Percentiles rank a stretch among this genome's conserved stretches.
Evolutionary conservation across 2,329 filamentous ascomycete genomes (phyloP).

Genomic region (Keithomyces neogunnii): DNA sequence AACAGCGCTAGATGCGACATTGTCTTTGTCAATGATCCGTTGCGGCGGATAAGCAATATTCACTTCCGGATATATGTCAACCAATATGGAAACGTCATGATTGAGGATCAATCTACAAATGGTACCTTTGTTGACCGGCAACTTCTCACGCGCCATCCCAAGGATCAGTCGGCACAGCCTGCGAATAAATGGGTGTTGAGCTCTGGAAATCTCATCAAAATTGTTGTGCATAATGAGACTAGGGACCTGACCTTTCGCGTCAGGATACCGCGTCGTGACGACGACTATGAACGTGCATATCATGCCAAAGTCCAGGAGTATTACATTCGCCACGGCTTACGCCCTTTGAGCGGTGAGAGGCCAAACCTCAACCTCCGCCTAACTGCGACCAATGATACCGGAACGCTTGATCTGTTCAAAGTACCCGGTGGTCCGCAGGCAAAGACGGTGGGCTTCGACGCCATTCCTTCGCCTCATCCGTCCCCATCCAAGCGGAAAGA

Average conservation of each 20-base stretch:
- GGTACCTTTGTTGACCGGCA: slow-evolving; percentile 77
- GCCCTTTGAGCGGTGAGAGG: slow-evolving; percentile 37
- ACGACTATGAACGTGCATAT: slow-evolving; percentile 56
- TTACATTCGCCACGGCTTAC: slow-evolving; percentile 34
- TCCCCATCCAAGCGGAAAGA: slow-evolving; percentile 17
- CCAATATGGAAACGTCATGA: slow-evolving; percentile 76
- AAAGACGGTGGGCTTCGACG: slow-evolving; percentile 5
- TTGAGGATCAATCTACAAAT: slow-evolving; percentile 93
- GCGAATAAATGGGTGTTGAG: slow-evolving; percentile 51
- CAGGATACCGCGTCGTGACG: slow-evolving; percentile 70
- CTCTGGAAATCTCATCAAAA: slow-evolving; percentile 64
- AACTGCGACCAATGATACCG: slow-evolving; percentile 17
- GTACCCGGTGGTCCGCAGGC: slow-evolving; percentile 11
- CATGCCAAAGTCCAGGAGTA: slow-evolving; percentile 61
- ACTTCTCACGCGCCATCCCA: slow-evolving; percentile 44
- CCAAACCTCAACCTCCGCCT: slow-evolving; percentile 13
- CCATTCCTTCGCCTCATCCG: slow-evolving; percentile 4
- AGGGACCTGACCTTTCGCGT: slow-evolving; percentile 73
- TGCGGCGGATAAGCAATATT: slow-evolving; percentile 78
- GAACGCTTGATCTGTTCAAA: slow-evolving; percentile 33
- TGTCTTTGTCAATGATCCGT: slow-evolving; percentile 55
- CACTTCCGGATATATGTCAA: slow-evolving; percentile 95
- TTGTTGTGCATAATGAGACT: slow-evolving; percentile 45
- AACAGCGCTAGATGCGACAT: slow-evolving; percentile 66
- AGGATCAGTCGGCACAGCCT: slow-evolving; percentile 21